Evolutionary conservation across 176 grass and related monocot species (phyloP), one percentile per base, ranked within the genome.

Genomic region (Pontederia crassipes): DNA sequence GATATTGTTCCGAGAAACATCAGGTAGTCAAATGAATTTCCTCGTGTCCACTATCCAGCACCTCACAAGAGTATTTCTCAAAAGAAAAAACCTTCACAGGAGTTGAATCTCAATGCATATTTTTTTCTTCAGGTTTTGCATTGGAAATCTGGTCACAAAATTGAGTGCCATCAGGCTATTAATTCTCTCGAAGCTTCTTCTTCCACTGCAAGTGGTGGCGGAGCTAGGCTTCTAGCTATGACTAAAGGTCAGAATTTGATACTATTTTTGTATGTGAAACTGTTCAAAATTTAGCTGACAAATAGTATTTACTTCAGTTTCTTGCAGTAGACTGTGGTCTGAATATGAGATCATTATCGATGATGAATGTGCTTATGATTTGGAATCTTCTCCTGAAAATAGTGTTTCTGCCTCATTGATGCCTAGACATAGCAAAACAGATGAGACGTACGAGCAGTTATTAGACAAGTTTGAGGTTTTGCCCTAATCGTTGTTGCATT

Each of bases 401-500:
- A 79, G 49, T 72, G 71, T 73, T 15, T 49, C 61, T 57, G 82
- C 59, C 27, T 86, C 83, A 55, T 67, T 89, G 76, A 73, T 86
- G 54, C 63, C 76, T 58, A 82, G 73, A 72, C 74, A 74, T 75
- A 58, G 67, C 28, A 80, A 85, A 79, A 64, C 72, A 51, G 84
- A 92, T 74, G 84, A 75, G 72, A 80, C 79, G 70, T 71, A 72
- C 48, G 76, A 86, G 55, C 76, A 77, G 11, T 78, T 86, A 69
- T 88, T 85, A 84, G 87, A 88, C 55, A 82, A 98, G 27, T 92
- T 98, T 77, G 87, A 98, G 93, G 93, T 98, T 78, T 4, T 69
- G n/a, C 32, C 60, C 51, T 46, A 0, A 12, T 40, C 13, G 10
- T 15, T 8, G 49, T 72, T 53, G 16, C 26, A 27, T 9, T 57